Base-by-base conservation (phyloP, 139 green algal species). In the Klebsormidium nitens region DNA sequence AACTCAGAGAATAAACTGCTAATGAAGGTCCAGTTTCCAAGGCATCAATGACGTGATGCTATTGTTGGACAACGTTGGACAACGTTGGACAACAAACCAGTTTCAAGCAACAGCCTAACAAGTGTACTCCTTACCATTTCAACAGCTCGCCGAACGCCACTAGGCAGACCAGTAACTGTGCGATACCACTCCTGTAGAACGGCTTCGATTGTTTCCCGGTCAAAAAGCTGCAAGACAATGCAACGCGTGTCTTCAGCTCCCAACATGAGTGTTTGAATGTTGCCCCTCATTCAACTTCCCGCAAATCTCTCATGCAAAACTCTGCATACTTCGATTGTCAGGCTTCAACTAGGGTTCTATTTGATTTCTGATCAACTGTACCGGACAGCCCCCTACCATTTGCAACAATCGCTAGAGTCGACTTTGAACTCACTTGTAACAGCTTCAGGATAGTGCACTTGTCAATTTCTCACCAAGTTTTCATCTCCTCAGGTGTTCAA, bases 121-220 rank as follows among this genome's bases (percentile, higher is more conserved):
- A 50, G 42, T 8, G 14, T 36, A 31, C 8, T 35, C n/a, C 56
- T 59, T 32, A 71, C 92, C 90, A 98, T 93, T 69, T 93, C 79
- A 17, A 95, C 87, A 2, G 90, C 87, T 40, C 90, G 90, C 5
- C 90, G 80, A 17, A 98, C 76, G 57, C 95, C 93, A 44, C 81
- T 50, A 2, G 93, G 93, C 65, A 98, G 78, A 65, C 91, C 84
- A 2, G 71, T 75, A 4, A 97, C 71, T 11, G 91, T 95, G 5
- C 86, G 83, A 78, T 87, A 95, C 90, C 90, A 98, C 79, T 96
- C 89, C 44, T 82, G 55, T 59, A 96, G 73, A 34, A 98, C 90
- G 2, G 87, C 88, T 0, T 88, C 69, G 35, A 98, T 89, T n/a
- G 87, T 85, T n/a, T 87, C 58, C 36, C 84, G 82, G 79, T 96